A percentile compares a stretch with the other conserved stretches of the same genome.
These are phyloP conservation scores for Penicillium simplicissimum DNA, from an alignment of 495 filamentous ascomycete species.

Conservation along the genomic window DNA sequence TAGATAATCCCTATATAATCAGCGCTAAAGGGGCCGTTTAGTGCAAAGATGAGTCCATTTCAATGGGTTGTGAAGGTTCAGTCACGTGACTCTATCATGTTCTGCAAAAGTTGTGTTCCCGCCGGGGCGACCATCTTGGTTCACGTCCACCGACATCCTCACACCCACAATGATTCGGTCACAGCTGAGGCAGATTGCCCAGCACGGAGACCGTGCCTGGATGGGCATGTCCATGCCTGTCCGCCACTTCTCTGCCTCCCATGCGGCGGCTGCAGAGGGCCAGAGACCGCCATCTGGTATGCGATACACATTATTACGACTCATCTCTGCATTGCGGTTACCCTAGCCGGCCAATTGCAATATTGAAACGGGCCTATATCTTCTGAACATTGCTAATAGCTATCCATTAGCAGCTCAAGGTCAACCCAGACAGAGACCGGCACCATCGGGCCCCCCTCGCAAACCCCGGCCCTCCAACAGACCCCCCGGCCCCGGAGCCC, in stretches of 20 bases:
- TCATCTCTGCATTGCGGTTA: neutral
- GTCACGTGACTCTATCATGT: slow-evolving; percentile 19
- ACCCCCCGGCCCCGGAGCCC: slow-evolving; percentile 23
- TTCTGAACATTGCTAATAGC: neutral
- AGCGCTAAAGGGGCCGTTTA: too few species aligned
- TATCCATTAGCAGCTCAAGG: neutral
- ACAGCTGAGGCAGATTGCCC: slow-evolving; percentile 26
- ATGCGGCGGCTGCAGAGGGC: slow-evolving; percentile 20
- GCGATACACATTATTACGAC: slow-evolving; percentile 13
- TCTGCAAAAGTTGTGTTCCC: slow-evolving; percentile 20
- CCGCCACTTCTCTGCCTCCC: slow-evolving; percentile 37
- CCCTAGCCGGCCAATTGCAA: neutral
- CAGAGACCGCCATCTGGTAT: slow-evolving; percentile 27
- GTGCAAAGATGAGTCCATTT: neutral
- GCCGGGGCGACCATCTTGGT: slow-evolving; percentile 5
- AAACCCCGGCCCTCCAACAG: slow-evolving; percentile 21
- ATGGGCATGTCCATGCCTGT: slow-evolving; percentile 15
- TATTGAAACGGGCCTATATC: neutral
- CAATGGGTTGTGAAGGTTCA: too few species aligned
- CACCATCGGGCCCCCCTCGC: slow-evolving; percentile 9
- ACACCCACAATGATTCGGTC: slow-evolving; percentile 36
- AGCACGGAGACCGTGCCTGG: slow-evolving; percentile 21
- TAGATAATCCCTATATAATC: too few species aligned
- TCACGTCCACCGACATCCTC: slow-evolving; percentile 6
- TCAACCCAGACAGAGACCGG: slow-evolving; percentile 2